These are phyloP conservation scores for Colletotrichum theobromicola DNA, from an alignment of 2,329 filamentous ascomycete genomes.

Conservation along the genomic window DNA sequence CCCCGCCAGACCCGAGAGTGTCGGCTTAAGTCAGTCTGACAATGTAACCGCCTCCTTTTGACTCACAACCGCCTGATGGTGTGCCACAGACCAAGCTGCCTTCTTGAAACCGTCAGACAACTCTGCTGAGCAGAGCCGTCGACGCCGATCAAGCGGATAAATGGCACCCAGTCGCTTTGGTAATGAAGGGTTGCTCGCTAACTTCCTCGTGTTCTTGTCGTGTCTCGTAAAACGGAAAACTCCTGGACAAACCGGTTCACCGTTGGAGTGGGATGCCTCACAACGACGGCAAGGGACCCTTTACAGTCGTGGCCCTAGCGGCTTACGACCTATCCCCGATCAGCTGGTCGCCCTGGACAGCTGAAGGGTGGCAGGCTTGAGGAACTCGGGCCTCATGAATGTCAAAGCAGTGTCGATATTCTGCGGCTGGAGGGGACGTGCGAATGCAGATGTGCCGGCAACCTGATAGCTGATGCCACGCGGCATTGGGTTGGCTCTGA, in stretches of 20 bases:
- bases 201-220: background rate
- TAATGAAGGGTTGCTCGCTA: background rate
- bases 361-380: background rate
- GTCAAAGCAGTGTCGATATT: background rate
- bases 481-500: background rate
- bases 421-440: background rate
- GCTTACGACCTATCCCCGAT: background rate
- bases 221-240: background rate
- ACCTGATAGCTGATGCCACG: background rate
- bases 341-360: background rate
- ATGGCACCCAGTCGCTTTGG: background rate
- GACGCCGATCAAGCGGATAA: background rate
- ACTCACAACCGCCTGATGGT: background rate
- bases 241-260: background rate
- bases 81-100: background rate
- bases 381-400: background rate
- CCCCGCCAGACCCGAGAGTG: background rate
- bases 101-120: background rate
- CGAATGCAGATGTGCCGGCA: background rate
- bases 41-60: background rate
- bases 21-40: background rate
- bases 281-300: background rate
- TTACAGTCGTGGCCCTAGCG: background rate
- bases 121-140: background rate
- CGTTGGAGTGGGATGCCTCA: background rate